Evolutionary conservation across 768 basidiomycete genomes (phyloP).

Genomic region (Psilocybe azurescens): DNA sequence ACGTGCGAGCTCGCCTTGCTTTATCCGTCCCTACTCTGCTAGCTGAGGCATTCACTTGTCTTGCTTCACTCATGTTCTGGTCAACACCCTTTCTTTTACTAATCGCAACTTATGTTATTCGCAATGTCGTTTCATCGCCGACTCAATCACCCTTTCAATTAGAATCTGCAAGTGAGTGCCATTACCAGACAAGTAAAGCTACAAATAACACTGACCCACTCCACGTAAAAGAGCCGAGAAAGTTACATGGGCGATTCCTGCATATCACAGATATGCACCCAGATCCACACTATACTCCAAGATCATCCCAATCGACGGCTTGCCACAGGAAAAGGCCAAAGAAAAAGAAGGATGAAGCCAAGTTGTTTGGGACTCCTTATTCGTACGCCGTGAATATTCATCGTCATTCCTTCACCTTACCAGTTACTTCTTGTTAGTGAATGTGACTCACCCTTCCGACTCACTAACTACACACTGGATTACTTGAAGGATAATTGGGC

Average conservation of each 20-base stretch:
- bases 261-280: slow-evolving; percentile 89
- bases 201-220: slow-evolving; percentile 8
- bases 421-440: slow-evolving; percentile 44
- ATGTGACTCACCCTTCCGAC: slow-evolving; percentile 80
- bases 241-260: slow-evolving; percentile 74
- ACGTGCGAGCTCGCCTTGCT: slow-evolving; percentile 37
- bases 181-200: background rate
- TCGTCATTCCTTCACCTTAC: background rate
- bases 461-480: slow-evolving; percentile 86
- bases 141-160: slow-evolving; percentile 44
- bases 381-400: slow-evolving; percentile 49
- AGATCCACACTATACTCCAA: slow-evolving; percentile 64
- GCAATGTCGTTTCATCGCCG: slow-evolving; percentile 40
- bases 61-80: slow-evolving; percentile 27
- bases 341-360: slow-evolving; percentile 56
- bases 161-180: slow-evolving; percentile 33
- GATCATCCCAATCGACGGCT: slow-evolving; percentile 58
- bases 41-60: slow-evolving; percentile 27
- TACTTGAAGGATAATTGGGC: slow-evolving; percentile 82
- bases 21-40: slow-evolving; percentile 20
- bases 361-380: slow-evolving; percentile 70
- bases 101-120: slow-evolving; percentile 18
- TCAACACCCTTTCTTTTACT: slow-evolving; percentile 28
- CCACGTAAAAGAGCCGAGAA: slow-evolving; percentile 43
- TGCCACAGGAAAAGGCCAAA: slow-evolving; percentile 73